phyloP scores from a whole-genome alignment of 2,329 filamentous ascomycete species.

The Fusarium fracticaudum region DNA sequence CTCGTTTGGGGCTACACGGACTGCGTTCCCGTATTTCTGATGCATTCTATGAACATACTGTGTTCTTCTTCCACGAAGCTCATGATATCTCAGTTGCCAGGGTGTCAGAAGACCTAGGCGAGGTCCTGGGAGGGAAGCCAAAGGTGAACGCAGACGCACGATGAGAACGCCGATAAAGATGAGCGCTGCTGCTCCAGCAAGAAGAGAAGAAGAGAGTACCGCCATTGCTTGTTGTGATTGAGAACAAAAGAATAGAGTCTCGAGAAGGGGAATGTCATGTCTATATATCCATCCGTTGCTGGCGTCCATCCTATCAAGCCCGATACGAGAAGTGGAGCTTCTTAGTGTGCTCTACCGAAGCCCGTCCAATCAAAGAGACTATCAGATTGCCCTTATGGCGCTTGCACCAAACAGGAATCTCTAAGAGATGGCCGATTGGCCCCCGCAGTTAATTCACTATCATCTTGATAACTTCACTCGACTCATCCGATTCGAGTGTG shows the following conservation, averaged over 20 bases:
- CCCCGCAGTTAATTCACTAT: not conserved
- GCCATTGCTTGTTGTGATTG: not conserved
- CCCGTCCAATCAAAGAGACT: not conserved
- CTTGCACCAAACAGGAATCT: conserved; percentile 23
- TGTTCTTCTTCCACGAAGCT: conserved; percentile 20
- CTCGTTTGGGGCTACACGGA: conserved; percentile 27
- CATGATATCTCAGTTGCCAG: conserved; percentile 13
- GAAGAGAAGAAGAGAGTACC: not conserved
- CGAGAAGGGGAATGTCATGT: not conserved
- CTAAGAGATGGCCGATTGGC: conserved; percentile 22
- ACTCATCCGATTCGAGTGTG: not conserved
- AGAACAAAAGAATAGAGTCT: not conserved
- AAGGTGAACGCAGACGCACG: conserved; percentile 4
- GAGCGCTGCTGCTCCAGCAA: not conserved
- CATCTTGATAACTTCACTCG: not conserved
- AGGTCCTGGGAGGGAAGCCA: conserved; percentile 18
- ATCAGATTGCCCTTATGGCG: not conserved
- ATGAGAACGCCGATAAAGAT: not conserved
- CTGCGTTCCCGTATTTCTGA: conserved; percentile 1
- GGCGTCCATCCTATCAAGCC: not conserved
- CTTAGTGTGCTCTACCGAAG: too few species aligned
- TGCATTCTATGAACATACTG: conserved; percentile 18
- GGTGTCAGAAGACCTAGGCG: conserved; percentile 10
- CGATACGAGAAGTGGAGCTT: not conserved
- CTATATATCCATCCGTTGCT: not conserved